These are phyloP conservation scores for Penicillium janthinellum DNA, from an alignment of 2,329 filamentous ascomycete species.

Conservation along the genomic window DNA sequence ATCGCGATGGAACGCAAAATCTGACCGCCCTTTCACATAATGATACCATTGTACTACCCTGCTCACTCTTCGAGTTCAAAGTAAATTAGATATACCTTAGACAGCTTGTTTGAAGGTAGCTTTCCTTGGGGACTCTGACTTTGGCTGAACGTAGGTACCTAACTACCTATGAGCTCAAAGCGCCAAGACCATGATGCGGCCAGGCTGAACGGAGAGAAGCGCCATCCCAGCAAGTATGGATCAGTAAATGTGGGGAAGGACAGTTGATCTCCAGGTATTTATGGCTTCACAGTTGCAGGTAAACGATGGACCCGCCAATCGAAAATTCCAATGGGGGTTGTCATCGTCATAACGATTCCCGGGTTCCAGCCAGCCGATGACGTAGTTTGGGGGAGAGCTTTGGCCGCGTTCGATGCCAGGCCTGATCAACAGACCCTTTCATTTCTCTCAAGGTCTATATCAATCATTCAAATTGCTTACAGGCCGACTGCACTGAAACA, in stretches of 20 bases:
- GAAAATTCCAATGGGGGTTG: background rate
- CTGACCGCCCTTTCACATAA: no score
- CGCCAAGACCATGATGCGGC: conserved; percentile 11
- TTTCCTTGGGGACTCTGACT: background rate
- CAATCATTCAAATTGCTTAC: background rate
- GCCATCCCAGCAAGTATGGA: conserved; percentile 5
- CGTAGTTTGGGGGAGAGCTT: conserved; percentile 24
- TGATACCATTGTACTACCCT: background rate
- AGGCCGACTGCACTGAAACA: background rate
- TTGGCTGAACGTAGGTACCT: no score
- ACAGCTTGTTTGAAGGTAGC: background rate
- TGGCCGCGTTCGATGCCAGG: background rate
- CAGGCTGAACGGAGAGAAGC: background rate
- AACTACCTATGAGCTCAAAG: background rate
- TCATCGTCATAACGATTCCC: conserved; percentile 26
- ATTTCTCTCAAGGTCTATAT: background rate
- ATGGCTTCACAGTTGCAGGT: conserved; percentile 2
- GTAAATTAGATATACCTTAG: no score
- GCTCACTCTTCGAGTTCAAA: background rate
- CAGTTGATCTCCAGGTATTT: background rate
- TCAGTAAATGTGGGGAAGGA: conserved; percentile 13
- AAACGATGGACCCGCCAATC: conserved; percentile 2
- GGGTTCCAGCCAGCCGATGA: conserved; percentile 24
- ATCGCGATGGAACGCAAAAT: background rate
- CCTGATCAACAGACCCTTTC: background rate